Conservation (phyloP, 352 stramenopile genomes). For the Globisporangium camurandrum region DNA sequence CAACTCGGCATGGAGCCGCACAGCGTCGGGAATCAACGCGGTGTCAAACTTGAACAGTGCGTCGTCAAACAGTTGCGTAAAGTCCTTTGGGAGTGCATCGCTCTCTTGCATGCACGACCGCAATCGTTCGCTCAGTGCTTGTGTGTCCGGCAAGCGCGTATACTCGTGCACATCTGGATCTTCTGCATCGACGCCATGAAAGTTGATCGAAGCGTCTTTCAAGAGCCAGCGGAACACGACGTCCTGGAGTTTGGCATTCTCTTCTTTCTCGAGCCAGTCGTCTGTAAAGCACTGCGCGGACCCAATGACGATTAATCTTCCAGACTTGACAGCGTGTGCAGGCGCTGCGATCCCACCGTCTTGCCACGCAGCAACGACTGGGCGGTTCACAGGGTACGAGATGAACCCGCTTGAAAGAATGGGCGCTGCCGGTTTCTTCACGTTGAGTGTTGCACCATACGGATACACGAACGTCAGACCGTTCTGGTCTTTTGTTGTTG, state of each 20-base stretch:
- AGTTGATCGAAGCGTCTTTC: constrained; percentile 66
- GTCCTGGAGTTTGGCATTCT: constrained; percentile 91
- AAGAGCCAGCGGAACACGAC: constrained; percentile 93
- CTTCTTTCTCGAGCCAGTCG: constrained; percentile 94
- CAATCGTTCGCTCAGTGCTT: constrained; percentile 88
- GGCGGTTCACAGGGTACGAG: constrained; percentile 94
- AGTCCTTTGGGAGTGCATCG: constrained; percentile 92
- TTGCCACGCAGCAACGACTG: constrained; percentile 87
- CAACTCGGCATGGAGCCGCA: constrained; percentile 88
- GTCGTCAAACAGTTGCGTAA: constrained; percentile 92
- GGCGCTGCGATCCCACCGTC: constrained; percentile 60
- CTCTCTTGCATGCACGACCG: constrained; percentile 93
- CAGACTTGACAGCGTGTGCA: constrained; percentile 40
- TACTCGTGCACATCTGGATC: constrained; percentile 88
- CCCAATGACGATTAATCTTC: constrained; percentile 84
- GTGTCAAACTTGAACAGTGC: constrained; percentile 93
- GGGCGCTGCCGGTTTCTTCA: constrained; percentile 84
- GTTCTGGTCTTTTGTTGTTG: constrained; percentile 67
- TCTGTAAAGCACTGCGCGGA: constrained; percentile 92
- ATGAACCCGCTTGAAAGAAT: constrained; percentile 91
- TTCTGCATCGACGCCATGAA: constrained; percentile 59
- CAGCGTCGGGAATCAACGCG: constrained; percentile 91
- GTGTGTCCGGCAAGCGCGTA: constrained; percentile 89
- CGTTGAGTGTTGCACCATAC: constrained; percentile 90
- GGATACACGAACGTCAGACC: constrained; percentile 94